Percentiles rank a stretch among this genome's conserved stretches.
phyloP scores from a whole-genome alignment of 164 flowering plant genomes.

The Magnolia kwangsiensis region DNA sequence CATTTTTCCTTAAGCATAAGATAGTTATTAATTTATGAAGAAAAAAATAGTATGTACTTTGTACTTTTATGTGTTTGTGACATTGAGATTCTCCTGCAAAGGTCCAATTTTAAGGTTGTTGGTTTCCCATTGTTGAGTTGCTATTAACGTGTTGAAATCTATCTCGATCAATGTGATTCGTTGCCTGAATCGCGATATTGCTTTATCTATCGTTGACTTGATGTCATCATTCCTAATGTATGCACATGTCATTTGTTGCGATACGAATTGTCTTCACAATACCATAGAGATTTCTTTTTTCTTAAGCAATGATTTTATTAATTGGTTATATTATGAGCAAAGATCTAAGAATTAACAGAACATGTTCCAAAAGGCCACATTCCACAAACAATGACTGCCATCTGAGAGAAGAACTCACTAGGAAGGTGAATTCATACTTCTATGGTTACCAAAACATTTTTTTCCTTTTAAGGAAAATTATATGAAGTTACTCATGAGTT shows the following conservation, averaged over 20 bases:
- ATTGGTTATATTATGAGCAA: slow-evolving; percentile 57
- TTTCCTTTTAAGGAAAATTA: background rate
- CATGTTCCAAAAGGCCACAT: slow-evolving; percentile 99
- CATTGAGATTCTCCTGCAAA: no score
- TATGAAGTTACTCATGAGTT: background rate
- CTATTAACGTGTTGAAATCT: no score
- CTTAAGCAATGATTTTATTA: background rate
- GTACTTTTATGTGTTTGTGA: no score
- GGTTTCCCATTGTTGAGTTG: no score
- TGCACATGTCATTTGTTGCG: background rate
- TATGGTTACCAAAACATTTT: background rate
- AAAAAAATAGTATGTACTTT: no score
- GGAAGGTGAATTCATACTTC: slow-evolving; percentile 52
- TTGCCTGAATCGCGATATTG: no score
- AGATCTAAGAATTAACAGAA: slow-evolving; percentile 91
- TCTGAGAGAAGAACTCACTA: slow-evolving; percentile 92
- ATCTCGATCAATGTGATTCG: no score
- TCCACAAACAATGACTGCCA: slow-evolving; percentile 93
- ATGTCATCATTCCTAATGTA: background rate
- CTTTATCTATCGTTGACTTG: no score
- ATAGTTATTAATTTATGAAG: no score
- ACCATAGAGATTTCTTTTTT: background rate
- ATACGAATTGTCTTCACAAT: no score
- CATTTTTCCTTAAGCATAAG: no score
- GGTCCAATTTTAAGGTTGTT: no score